These are phyloP conservation scores for Fusarium sterilihyphosum DNA, from an alignment of 2,329 filamentous ascomycete species.

Conservation along the genomic window DNA sequence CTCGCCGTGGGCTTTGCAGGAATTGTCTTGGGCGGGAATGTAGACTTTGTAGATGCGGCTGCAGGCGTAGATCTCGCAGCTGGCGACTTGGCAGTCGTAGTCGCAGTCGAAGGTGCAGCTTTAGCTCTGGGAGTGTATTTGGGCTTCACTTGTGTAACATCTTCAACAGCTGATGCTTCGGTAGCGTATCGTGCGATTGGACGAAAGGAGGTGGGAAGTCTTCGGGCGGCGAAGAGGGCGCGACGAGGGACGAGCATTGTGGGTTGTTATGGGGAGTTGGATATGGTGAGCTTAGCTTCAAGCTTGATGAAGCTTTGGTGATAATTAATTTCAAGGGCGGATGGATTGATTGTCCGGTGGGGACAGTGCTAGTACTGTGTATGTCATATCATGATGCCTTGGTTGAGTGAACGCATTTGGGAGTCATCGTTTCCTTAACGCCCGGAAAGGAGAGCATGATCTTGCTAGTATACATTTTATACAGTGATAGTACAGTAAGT, in stretches of 20 bases:
- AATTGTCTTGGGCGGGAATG: neutral
- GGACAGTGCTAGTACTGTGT: slow-evolving; percentile 14
- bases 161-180: slow-evolving; percentile 28
- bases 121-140: neutral
- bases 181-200: slow-evolving; percentile 41
- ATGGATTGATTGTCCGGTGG: slow-evolving; percentile 30
- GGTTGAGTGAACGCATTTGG: neutral
- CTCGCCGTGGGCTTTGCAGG: neutral
- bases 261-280: neutral
- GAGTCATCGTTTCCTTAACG: neutral
- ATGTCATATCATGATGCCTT: slow-evolving; percentile 21
- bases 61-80: neutral
- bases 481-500: neutral
- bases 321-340: slow-evolving; percentile 24
- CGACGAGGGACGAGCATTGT: slow-evolving; percentile 45
- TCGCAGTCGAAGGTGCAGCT: neutral
- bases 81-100: neutral
- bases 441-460: neutral
- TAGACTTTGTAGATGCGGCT: neutral
- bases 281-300: neutral
- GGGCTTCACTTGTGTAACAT: slow-evolving; percentile 16
- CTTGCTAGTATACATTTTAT: neutral
- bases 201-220: slow-evolving; percentile 24
- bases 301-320: slow-evolving; percentile 3
- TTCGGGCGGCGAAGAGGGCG: slow-evolving; percentile 33